These are phyloP conservation scores for Colletotrichum theobromicola DNA, from an alignment of 2,329 filamentous ascomycete species.

Conservation along the genomic window DNA sequence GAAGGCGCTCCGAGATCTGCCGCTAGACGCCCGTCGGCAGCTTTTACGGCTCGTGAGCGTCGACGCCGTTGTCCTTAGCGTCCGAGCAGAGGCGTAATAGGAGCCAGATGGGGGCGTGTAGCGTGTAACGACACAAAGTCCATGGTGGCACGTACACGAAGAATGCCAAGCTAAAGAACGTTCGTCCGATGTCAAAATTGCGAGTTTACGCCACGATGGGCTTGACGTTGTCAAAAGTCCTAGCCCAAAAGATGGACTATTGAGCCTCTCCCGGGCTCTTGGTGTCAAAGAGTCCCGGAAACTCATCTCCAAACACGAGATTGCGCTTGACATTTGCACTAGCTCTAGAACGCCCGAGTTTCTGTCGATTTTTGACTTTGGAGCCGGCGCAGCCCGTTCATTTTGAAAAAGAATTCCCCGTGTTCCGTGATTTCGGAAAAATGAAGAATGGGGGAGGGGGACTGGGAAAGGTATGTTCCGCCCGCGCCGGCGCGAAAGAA, in stretches of 20 bases:
- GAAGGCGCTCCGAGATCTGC: not conserved
- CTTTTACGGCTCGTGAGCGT: not conserved
- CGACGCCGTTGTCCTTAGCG: not conserved
- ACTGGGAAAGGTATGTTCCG: not conserved
- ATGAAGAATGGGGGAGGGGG: not conserved
- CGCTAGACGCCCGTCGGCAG: not conserved
- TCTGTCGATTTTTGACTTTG: not conserved
- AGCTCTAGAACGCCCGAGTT: not conserved
- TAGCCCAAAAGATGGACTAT: not conserved
- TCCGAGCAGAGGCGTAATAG: not conserved
- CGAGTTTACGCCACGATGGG: not conserved
- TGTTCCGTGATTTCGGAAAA: not conserved
- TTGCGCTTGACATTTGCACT: not conserved
- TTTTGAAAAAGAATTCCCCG: not conserved
- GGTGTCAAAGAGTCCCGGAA: not conserved
- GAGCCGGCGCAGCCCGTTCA: not conserved
- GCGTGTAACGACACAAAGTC: not conserved
- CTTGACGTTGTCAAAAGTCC: not conserved
- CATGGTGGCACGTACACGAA: not conserved
- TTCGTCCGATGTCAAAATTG: slow-evolving; percentile 10
- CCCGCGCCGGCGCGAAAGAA: not conserved
- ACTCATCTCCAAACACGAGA: not conserved
- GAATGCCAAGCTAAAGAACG: not conserved
- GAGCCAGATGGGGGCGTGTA: not conserved
- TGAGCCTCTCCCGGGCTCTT: not conserved